Evolutionary conservation across 2,329 filamentous ascomycete genomes (phyloP).

Genomic region (Cryphonectria carpinicola): DNA sequence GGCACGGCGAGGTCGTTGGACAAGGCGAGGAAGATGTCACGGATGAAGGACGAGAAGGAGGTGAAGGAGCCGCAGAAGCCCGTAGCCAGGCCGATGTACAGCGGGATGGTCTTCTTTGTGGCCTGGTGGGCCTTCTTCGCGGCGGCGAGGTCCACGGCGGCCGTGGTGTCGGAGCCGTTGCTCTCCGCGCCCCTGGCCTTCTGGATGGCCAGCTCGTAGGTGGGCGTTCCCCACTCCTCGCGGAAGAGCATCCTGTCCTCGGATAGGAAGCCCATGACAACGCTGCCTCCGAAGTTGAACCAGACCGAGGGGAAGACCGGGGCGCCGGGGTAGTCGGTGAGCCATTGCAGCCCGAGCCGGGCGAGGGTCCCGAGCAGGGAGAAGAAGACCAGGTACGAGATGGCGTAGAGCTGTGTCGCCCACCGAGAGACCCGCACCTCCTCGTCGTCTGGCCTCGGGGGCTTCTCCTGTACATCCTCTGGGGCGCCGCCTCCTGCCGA

Average conservation of each 20-base stretch:
- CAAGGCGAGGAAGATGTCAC: constrained; percentile 78
- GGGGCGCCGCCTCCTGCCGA: neutral
- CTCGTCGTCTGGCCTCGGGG: neutral
- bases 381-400: constrained; percentile 85
- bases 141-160: constrained; percentile 44
- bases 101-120: constrained; percentile 81
- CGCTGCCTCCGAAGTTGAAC: constrained; percentile 83
- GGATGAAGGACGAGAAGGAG: constrained; percentile 84
- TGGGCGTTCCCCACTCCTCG: constrained; percentile 62
- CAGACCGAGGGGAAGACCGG: constrained; percentile 80
- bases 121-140: constrained; percentile 63
- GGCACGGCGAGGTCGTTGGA: constrained; percentile 69
- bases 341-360: constrained; percentile 75
- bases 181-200: constrained; percentile 47
- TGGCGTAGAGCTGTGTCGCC: constrained; percentile 67
- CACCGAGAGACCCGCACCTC: constrained; percentile 47
- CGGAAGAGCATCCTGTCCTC: constrained; percentile 80
- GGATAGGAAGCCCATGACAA: constrained; percentile 83
- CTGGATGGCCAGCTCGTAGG: constrained; percentile 42
- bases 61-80: constrained; percentile 78
- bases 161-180: constrained; percentile 30
- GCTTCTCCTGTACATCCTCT: constrained; percentile 4
- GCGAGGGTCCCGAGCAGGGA: constrained; percentile 83
- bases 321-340: constrained; percentile 79
- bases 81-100: constrained; percentile 74